phyloP scores from a whole-genome alignment of 2,329 filamentous ascomycete genomes.

The Cercospora nicotianae region DNA sequence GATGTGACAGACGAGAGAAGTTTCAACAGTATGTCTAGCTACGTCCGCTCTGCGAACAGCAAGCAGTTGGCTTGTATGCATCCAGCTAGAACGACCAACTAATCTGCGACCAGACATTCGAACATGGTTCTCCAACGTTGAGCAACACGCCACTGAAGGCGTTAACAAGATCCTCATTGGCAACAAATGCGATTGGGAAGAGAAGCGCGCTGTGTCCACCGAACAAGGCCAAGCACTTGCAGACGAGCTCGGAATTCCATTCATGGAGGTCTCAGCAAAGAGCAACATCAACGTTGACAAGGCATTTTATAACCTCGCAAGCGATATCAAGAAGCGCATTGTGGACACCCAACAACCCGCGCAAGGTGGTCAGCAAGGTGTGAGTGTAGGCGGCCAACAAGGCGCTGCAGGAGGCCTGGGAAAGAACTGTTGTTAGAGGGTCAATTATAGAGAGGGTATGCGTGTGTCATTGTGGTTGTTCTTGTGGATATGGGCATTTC shows the following conservation, averaged over 20 bases:
- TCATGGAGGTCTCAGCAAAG: slow-evolving; percentile 98
- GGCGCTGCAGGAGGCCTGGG: slow-evolving; percentile 36
- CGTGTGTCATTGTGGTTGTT: not conserved
- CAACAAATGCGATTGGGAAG: slow-evolving; percentile 99
- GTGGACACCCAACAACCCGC: slow-evolving; percentile 73
- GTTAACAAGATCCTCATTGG: slow-evolving; percentile 99
- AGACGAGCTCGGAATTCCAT: slow-evolving; percentile 93
- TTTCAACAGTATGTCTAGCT: slow-evolving; percentile 75
- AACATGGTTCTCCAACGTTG: slow-evolving; percentile 99
- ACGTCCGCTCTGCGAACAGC: not conserved
- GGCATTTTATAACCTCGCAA: slow-evolving; percentile 91
- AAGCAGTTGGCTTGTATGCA: not conserved
- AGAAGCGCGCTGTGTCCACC: slow-evolving; percentile 91
- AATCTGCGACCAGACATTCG: slow-evolving; percentile 73
- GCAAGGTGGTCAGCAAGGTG: slow-evolving; percentile 69
- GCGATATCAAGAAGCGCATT: slow-evolving; percentile 97
- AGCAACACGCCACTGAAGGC: slow-evolving; percentile 96
- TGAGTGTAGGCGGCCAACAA: slow-evolving; percentile 35
- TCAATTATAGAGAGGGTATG: not conserved
- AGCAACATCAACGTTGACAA: slow-evolving; percentile 99
- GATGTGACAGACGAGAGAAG: slow-evolving; percentile 96
- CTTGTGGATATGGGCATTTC: not conserved
- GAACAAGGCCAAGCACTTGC: slow-evolving; percentile 91
- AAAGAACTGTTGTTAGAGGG: slow-evolving; percentile 65
- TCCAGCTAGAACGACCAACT: not conserved